A percentile compares a stretch with the other conserved stretches of the same genome.
phyloP scores from a whole-genome alignment of 1,284 basidiomycete species.

The Austroboletus olivaceoglutinosus region DNA sequence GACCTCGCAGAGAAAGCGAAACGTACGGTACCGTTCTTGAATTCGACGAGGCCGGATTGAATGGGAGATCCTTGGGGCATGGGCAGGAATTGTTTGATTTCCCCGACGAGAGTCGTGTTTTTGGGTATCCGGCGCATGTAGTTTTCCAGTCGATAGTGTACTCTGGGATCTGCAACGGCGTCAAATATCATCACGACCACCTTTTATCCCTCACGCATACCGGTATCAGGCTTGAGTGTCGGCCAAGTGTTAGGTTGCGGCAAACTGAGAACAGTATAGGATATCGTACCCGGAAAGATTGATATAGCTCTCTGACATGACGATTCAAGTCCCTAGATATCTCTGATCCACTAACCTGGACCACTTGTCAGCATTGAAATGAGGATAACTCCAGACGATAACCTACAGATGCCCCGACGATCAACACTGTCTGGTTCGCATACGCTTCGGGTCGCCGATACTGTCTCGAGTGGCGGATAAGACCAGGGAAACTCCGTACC shows the following conservation, averaged over 20 bases:
- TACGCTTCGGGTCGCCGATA: conserved; percentile 43
- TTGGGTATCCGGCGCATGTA: conserved; percentile 7
- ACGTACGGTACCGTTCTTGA: conserved; percentile 17
- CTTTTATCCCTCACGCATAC: background rate
- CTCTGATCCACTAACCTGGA: conserved; percentile 8
- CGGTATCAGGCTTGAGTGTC: conserved; percentile 1
- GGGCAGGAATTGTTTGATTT: conserved; percentile 14
- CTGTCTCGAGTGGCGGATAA: conserved; percentile 42
- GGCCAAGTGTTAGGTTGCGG: background rate
- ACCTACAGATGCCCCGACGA: conserved; percentile 39
- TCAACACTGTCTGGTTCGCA: conserved; percentile 40
- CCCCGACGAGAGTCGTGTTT: conserved; percentile 16
- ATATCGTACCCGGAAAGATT: conserved; percentile 8
- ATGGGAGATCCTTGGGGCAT: conserved; percentile 7
- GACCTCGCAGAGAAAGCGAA: background rate
- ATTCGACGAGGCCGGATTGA: conserved; percentile 11
- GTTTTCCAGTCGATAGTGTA: background rate
- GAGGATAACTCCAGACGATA: background rate
- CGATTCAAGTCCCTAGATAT: conserved; percentile 9
- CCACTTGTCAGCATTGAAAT: background rate
- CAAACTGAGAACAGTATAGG: too few species aligned
- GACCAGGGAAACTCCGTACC: conserved; percentile 36
- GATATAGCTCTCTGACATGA: background rate
- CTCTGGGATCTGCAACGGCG: background rate
- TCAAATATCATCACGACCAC: background rate